Base-by-base conservation (phyloP, 139 green algal genomes). In the Desmodesmus armatus region DNA sequence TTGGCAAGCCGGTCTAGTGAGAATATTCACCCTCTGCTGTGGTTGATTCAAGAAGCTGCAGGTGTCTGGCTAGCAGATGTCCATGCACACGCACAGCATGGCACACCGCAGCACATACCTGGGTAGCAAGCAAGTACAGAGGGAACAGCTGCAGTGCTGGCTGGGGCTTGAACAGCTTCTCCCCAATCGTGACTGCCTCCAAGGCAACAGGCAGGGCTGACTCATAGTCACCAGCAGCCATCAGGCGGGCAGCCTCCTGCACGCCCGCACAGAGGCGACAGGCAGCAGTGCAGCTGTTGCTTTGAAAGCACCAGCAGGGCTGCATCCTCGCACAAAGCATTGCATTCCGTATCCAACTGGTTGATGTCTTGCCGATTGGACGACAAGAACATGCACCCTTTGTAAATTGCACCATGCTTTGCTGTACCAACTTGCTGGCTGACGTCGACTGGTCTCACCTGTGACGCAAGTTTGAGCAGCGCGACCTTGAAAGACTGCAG, bases 401-500 rank as follows among this genome's bases (percentile, higher is more conserved):
- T n/a, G n/a, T n/a, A n/a, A n/a, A n/a, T n/a, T n/a, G 47, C 47
- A 55, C 47, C 47, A 13, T 21, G 47, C 47, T 21, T 13, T 55
- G 47, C 47, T 55, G 47, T 13, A 55, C 47, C 7, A 13, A 7
- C 47, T 13, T 55, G 47, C 47, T 55, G 47, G n/a, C n/a, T n/a
- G n/a, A n/a, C n/a, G n/a, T n/a, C n/a, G n/a, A 27, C 63, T 44
- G 31, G 63, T 37, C 86, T 40, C 27, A 91, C 91, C 88, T 94
- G 92, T 3, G 93, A 96, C 0, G 88, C 83, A 29, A 97, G 91
- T 89, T 96, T 96, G 19, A 97, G 90, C 78, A 96, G 83, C 21
- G 93, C 94, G 33, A 96, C 89, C 76, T 92, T 93, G 85, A 97
- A 96, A 27, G 94, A 93, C 82, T 96, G 92, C 39, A 97, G 82